Evolutionary conservation across 176 grass and related monocot species (phyloP).

Genomic region (Triticum turgidum): DNA sequence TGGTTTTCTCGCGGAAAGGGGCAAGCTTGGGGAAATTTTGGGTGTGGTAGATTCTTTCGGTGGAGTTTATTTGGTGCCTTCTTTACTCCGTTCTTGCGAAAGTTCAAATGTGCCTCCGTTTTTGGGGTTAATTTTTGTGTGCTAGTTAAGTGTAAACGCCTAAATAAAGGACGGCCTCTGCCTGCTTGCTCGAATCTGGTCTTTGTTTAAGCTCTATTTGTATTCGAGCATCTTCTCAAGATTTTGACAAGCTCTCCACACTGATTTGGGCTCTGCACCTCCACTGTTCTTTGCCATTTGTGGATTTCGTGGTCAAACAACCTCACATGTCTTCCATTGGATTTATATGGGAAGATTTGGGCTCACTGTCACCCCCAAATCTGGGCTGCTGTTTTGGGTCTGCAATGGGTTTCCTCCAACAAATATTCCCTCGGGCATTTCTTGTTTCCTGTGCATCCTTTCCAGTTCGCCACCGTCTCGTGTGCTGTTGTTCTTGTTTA

Average conservation of each 20-base stretch:
- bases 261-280: not conserved
- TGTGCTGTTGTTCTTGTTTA: constrained; percentile 7
- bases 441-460: constrained; percentile 31
- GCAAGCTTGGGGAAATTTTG: not conserved
- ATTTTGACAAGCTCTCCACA: constrained; percentile 5
- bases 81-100: not conserved
- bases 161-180: not conserved
- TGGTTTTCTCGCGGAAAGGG: not conserved
- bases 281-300: not conserved
- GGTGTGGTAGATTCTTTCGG: not conserved
- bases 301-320: not conserved
- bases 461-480: not conserved
- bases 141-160: not conserved
- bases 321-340: not conserved
- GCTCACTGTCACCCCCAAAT: not conserved
- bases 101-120: not conserved
- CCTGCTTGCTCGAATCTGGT: not conserved
- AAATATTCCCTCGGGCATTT: not conserved
- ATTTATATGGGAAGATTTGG: constrained; percentile 24
- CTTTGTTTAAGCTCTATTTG: not conserved
- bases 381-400: not conserved
- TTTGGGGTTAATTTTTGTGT: not conserved
- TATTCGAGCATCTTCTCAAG: not conserved
- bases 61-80: not conserved
- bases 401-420: not conserved